Evolutionary conservation across 2,329 filamentous ascomycete genomes (phyloP).

Genomic region (Penicillium sp.): DNA sequence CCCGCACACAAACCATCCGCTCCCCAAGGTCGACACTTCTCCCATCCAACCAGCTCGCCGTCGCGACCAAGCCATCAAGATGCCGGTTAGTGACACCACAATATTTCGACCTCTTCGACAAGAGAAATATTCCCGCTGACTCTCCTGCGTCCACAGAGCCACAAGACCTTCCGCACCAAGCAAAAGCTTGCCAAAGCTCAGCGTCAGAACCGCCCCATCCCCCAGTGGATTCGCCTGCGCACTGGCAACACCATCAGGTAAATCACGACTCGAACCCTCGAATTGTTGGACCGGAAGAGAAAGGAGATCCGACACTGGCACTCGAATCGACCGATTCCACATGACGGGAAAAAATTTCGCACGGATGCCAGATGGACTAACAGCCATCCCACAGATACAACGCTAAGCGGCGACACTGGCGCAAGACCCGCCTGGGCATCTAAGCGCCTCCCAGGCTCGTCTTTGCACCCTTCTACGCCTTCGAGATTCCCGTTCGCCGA

Average conservation of each 20-base stretch:
- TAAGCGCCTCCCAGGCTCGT: constrained; percentile 53
- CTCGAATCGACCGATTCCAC: constrained; percentile 2
- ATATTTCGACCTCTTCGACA: background rate
- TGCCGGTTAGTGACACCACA: constrained; percentile 47
- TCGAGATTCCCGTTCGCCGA: constrained; percentile 24
- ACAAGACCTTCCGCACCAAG: constrained; percentile 99
- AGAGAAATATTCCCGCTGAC: background rate
- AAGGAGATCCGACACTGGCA: background rate
- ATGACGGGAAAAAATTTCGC: constrained; percentile 2
- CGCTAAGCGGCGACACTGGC: constrained; percentile 99
- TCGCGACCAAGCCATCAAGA: constrained; percentile 48
- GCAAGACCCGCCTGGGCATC: constrained; percentile 99
- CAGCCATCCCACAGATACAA: constrained; percentile 71
- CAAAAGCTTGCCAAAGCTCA: constrained; percentile 99
- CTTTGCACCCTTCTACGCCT: constrained; percentile 41
- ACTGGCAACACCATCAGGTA: constrained; percentile 99
- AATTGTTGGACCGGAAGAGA: background rate
- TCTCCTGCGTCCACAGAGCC: constrained; percentile 61
- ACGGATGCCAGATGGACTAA: background rate
- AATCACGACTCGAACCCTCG: constrained; percentile 38
- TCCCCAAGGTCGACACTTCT: constrained; percentile 35
- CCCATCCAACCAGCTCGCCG: constrained; percentile 39
- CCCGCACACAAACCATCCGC: constrained; percentile 38
- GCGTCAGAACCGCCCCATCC: constrained; percentile 99
- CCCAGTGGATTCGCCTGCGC: constrained; percentile 98